These are phyloP conservation scores for Tillandsia leiboldiana DNA, from an alignment of 176 grass and related monocot genomes.

Conservation along the genomic window DNA sequence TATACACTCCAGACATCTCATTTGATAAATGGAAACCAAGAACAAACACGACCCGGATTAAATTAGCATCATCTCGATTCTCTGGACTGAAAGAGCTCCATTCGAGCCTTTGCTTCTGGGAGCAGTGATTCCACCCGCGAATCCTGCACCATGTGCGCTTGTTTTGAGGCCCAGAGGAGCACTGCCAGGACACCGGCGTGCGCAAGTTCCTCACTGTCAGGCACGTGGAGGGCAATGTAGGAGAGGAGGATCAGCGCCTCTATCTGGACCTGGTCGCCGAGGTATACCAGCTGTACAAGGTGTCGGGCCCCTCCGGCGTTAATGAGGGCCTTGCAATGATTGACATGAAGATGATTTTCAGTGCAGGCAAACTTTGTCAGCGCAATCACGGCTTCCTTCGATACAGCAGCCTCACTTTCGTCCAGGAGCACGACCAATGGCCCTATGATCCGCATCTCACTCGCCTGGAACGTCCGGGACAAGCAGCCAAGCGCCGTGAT, in stretches of 20 bases:
- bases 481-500: conserved; percentile 69
- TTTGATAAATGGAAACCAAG: no score
- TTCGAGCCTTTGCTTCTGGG: conserved; percentile 36
- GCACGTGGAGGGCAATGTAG: conserved; percentile 58
- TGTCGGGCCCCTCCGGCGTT: conserved; percentile 54
- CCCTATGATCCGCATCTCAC: conserved; percentile 66
- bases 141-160: conserved; percentile 65
- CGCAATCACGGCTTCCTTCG: conserved; percentile 60
- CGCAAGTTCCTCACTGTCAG: conserved; percentile 71
- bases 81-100: conserved; percentile 74
- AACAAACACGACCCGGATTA: no score
- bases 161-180: conserved; percentile 83
- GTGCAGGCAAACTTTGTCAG: conserved; percentile 80
- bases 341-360: conserved; percentile 64
- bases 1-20: no score
- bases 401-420: conserved; percentile 43
- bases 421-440: conserved; percentile 79
- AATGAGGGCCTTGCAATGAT: conserved; percentile 65
- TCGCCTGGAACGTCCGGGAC: conserved; percentile 69
- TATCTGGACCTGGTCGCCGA: conserved; percentile 65
- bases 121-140: conserved; percentile 43
- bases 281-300: conserved; percentile 80
- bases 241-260: conserved; percentile 75
- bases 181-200: conserved; percentile 68
- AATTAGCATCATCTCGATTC: conserved; percentile 18